Conservation (phyloP, 2,329 filamentous ascomycete genomes). For the Trichoderma aggressivum region DNA sequence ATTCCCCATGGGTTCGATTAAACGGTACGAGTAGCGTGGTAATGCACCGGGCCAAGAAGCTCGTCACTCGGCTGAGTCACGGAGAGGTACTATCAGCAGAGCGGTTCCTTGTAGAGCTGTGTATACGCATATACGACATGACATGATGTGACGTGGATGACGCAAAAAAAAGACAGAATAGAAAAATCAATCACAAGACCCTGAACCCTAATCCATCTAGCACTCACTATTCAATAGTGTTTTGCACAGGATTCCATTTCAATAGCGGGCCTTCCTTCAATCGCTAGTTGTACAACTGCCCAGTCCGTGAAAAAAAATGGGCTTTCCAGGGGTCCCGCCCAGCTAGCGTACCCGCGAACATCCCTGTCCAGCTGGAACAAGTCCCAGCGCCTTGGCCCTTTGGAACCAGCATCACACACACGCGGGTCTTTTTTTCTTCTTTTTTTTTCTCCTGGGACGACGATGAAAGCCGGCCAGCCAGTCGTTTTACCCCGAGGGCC, state of each 20-base stretch:
- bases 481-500: background rate
- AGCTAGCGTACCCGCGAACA: slow-evolving; percentile 15
- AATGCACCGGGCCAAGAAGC: background rate
- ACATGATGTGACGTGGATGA: background rate
- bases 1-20: background rate
- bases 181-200: background rate
- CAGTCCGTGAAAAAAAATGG: background rate
- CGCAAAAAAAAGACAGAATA: background rate
- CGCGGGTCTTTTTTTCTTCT: background rate
- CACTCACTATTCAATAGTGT: background rate
- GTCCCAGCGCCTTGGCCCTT: background rate
- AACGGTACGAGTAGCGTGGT: background rate
- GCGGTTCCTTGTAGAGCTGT: background rate
- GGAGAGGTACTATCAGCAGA: background rate
- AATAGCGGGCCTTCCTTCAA: background rate
- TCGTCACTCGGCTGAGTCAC: background rate
- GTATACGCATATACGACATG: background rate
- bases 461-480: background rate
- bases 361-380: slow-evolving; percentile 23
- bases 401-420: background rate
- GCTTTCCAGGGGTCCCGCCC: background rate
- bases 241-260: background rate
- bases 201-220: background rate
- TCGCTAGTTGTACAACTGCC: background rate
- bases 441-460: background rate